Evolutionary conservation across 805 yeast species (phyloP), one percentile per base, ranked within the genome.

Genomic region (Lachancea mirantina): DNA sequence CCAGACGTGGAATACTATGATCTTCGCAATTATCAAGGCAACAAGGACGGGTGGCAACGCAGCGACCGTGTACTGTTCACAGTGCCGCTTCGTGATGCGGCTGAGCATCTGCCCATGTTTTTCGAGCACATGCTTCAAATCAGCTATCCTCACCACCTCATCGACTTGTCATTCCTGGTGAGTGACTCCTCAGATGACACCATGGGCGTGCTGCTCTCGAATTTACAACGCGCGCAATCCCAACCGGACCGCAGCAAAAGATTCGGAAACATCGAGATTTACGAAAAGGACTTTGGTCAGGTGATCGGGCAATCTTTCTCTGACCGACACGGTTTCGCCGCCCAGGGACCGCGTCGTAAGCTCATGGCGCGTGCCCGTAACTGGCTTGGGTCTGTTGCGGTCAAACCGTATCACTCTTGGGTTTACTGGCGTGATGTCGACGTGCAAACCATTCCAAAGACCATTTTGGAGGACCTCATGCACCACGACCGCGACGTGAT

Each of bases 371-470:
- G 87, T 38, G 96, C 96, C 5, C 70, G 97, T 56, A 89, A 89
- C 58, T 89, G 97, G 97, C 64, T 89, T 26, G 74, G 87, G 53
- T 65, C 89, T 1, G 85, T 81, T 5, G 94, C 95, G 1, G 59
- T 89, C 30, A 79, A 78, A 55, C 96, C 97, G 1, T 78, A 89
- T 55, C 97, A 89, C 55, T 77, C 94, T 6, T 87, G 88, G 82
- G 96, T 89, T 6, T 87, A 88, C 57, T 89, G 97, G 97, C 69
- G 97, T 59, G 97, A 89, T 63, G 95, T 92, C 8, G 97, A 89
- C 59, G 95, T 89, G n/a, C 95, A 88, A 55, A 78, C 88, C 0
- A 76, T 81, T 19, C 94, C 96, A 4, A 69, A 78, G 1, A 78
- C 95, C 1, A 75, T 88, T 40, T 59, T 88, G 41, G 95, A 88